These are phyloP conservation scores for Fistulina hepatica DNA, from an alignment of 1,284 basidiomycete genomes.

Conservation along the genomic window DNA sequence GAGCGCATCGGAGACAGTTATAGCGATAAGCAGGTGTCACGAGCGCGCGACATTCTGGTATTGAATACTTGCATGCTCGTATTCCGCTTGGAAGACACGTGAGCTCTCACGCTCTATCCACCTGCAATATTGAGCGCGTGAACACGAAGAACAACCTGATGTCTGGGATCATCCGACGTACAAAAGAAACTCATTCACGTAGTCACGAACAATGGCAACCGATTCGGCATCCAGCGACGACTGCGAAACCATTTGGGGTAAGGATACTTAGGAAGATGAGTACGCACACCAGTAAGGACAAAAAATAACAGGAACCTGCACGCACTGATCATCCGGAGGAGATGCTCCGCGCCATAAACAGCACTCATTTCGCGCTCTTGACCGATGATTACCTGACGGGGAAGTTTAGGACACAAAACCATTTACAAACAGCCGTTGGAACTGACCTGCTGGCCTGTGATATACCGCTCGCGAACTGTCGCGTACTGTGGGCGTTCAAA, in stretches of 20 bases:
- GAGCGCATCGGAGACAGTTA: too few species aligned
- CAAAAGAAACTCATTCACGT: slow-evolving; percentile 1
- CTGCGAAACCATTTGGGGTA: neutral
- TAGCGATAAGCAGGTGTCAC: too few species aligned
- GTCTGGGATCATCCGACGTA: neutral
- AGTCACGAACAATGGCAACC: neutral
- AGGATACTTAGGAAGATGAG: neutral
- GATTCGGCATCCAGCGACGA: neutral
- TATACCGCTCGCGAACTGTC: neutral
- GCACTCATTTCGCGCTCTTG: neutral
- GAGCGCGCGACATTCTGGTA: slow-evolving; percentile 70
- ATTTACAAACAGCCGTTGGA: neutral
- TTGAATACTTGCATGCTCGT: slow-evolving; percentile 57
- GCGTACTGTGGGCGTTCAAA: neutral
- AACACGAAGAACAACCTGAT: slow-evolving; percentile 1
- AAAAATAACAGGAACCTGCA: neutral
- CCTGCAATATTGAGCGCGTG: slow-evolving; percentile 26
- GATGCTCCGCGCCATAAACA: neutral
- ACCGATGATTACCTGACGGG: neutral
- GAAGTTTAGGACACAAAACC: neutral
- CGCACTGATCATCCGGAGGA: neutral
- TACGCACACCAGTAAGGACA: too few species aligned
- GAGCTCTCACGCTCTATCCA: slow-evolving; percentile 60
- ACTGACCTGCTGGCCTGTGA: neutral
- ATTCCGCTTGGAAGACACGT: slow-evolving; percentile 60